Percentiles rank a stretch among this genome's conserved stretches.
Conservation (phyloP, 805 yeast species). For the Grigorovia transvaalensis region DNA sequence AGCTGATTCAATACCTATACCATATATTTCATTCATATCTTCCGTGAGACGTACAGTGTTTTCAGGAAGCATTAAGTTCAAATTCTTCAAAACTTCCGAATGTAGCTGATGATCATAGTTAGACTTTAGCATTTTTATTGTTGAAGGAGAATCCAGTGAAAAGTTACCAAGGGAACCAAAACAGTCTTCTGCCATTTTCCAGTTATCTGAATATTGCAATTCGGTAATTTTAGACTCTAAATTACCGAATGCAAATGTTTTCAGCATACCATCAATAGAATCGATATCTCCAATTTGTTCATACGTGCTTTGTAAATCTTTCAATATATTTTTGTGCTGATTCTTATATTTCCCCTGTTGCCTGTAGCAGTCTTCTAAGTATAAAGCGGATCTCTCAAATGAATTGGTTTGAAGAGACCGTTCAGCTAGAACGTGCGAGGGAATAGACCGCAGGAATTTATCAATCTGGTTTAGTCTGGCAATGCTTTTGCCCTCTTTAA, state of each 20-base stretch:
- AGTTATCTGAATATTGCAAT: conserved; percentile 74
- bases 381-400: conserved; percentile 77
- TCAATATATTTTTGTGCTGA: conserved; percentile 24
- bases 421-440: conserved; percentile 61
- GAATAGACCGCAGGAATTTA: conserved; percentile 42
- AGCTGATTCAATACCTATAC: conserved; percentile 67
- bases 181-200: conserved; percentile 82
- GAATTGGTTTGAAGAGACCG: conserved; percentile 77
- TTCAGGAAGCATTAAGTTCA: conserved; percentile 38
- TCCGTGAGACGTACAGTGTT: conserved; percentile 21
- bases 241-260: conserved; percentile 57
- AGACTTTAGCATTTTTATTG: conserved; percentile 57
- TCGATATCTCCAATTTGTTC: conserved; percentile 84
- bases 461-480: conserved; percentile 31
- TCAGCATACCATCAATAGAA: conserved; percentile 76
- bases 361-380: conserved; percentile 68
- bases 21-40: conserved; percentile 40
- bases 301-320: conserved; percentile 64
- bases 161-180: conserved; percentile 52
- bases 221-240: conserved; percentile 69
- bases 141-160: conserved; percentile 26
- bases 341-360: conserved; percentile 10
- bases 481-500: conserved; percentile 15
- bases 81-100: conserved; percentile 48
- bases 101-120: conserved; percentile 68